A percentile compares a stretch with the other conserved stretches of the same genome.
These are phyloP conservation scores for Trypanosoma lewisi DNA, from an alignment of 208 protist species.

Conservation along the genomic window DNA sequence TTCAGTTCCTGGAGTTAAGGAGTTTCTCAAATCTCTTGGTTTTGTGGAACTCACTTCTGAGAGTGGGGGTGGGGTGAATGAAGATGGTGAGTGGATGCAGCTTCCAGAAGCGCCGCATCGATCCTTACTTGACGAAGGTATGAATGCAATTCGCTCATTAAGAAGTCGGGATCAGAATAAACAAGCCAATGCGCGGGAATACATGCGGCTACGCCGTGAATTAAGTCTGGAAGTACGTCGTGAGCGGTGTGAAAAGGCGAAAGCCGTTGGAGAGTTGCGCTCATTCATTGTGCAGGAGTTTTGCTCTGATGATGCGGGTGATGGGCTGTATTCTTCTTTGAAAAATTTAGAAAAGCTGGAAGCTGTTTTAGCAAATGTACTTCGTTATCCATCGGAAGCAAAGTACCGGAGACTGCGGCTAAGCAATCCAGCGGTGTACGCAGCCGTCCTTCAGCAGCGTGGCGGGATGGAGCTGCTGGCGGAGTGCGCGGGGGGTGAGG, in stretches of 20 bases:
- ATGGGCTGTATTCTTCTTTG: conserved; percentile 42
- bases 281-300: conserved; percentile 41
- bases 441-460: conserved; percentile 52
- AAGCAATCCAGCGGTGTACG: conserved; percentile 31
- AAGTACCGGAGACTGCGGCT: conserved; percentile 30
- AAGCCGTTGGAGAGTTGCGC: conserved; percentile 30
- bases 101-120: conserved; percentile 10
- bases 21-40: conserved; percentile 43
- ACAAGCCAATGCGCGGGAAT: neutral
- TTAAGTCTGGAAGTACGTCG: conserved; percentile 46
- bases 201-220: conserved; percentile 15
- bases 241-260: conserved; percentile 33
- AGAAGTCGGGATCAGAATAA: conserved; percentile 10
- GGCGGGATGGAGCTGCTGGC: conserved; percentile 59
- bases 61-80: too few species aligned
- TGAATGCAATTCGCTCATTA: conserved; percentile 20
- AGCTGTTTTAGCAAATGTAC: conserved; percentile 18
- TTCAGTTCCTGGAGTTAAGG: conserved; percentile 35
- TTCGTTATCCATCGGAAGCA: conserved; percentile 4
- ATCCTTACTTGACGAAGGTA: conserved; percentile 24
- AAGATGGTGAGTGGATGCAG: neutral
- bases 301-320: conserved; percentile 58
- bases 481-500: conserved; percentile 32
- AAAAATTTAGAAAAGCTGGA: conserved; percentile 23
- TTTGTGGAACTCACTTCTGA: conserved; percentile 23